These are phyloP conservation scores for Aureobasidium musti DNA, from an alignment of 2,329 filamentous ascomycete species.

Conservation along the genomic window DNA sequence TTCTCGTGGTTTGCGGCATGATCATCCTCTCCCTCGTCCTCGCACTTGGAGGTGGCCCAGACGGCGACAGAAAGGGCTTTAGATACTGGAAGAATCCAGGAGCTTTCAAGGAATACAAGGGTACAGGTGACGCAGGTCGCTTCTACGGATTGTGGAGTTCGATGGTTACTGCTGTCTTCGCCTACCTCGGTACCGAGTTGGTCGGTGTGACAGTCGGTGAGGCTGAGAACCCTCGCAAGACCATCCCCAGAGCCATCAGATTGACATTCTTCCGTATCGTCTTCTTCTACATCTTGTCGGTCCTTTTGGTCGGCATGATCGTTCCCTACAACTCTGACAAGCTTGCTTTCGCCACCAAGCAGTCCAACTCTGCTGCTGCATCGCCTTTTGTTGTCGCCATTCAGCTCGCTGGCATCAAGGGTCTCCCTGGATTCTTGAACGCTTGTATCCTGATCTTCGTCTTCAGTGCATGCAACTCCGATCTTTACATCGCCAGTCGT, in stretches of 20 bases:
- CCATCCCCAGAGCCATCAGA: slow-evolving; percentile 69
- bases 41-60: slow-evolving; percentile 49
- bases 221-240: slow-evolving; percentile 75
- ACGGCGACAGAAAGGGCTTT: slow-evolving; percentile 47
- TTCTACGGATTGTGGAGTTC: slow-evolving; percentile 49
- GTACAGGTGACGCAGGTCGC: slow-evolving; percentile 41
- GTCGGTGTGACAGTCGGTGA: slow-evolving; percentile 78
- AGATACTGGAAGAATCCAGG: slow-evolving; percentile 51
- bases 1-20: slow-evolving; percentile 50
- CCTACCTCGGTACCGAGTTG: slow-evolving; percentile 74
- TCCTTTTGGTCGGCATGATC: slow-evolving; percentile 74
- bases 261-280: slow-evolving; percentile 80
- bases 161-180: slow-evolving; percentile 75
- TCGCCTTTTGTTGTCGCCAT: slow-evolving; percentile 78
- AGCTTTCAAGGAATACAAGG: slow-evolving; percentile 48
- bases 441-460: slow-evolving; percentile 74
- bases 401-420: slow-evolving; percentile 61
- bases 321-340: slow-evolving; percentile 58
- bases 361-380: slow-evolving; percentile 53
- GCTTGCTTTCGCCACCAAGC: slow-evolving; percentile 60
- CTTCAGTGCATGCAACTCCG: slow-evolving; percentile 75
- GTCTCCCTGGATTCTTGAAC: slow-evolving; percentile 69
- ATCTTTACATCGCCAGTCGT: slow-evolving; percentile 72
- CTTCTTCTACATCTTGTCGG: slow-evolving; percentile 74
- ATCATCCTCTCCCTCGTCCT: slow-evolving; percentile 51